Conservation (phyloP, 2,329 filamentous ascomycete genomes). For the Neocucurbitaria cava region DNA sequence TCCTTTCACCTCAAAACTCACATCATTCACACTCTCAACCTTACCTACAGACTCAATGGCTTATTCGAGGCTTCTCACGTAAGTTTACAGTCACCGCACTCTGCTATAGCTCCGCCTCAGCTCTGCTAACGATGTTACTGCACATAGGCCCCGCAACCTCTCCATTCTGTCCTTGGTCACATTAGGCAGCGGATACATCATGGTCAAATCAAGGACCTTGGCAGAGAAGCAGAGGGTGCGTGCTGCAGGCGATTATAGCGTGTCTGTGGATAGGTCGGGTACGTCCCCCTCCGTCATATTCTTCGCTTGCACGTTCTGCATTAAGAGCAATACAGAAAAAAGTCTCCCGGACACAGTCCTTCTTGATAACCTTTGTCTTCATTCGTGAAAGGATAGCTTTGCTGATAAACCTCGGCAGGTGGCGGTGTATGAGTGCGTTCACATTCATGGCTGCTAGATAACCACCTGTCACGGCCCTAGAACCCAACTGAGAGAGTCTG, state of each 20-base stretch:
- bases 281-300: too few relatives aligned
- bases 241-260: slow-evolving; percentile 42
- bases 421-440: slow-evolving; percentile 9
- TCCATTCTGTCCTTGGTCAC: slow-evolving; percentile 39
- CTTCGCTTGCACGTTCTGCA: too few relatives aligned
- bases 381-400: neutral
- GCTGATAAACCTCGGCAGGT: slow-evolving; percentile 9
- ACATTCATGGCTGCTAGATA: neutral
- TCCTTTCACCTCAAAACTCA: too few relatives aligned
- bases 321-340: neutral
- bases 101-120: slow-evolving; percentile 3
- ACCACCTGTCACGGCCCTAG: neutral
- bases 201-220: slow-evolving; percentile 39
- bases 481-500: neutral
- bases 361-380: neutral
- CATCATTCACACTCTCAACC: too few relatives aligned
- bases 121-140: slow-evolving; percentile 17
- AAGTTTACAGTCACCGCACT: slow-evolving; percentile 12
- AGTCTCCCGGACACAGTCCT: neutral
- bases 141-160: slow-evolving; percentile 41
- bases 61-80: slow-evolving; percentile 41
- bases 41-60: slow-evolving; percentile 33
- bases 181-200: slow-evolving; percentile 41
- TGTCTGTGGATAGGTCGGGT: slow-evolving; percentile 47
- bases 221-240: slow-evolving; percentile 38